A percentile compares a stretch with the other conserved stretches of the same genome.
These are phyloP conservation scores for Zarea fungicola DNA, from an alignment of 2,329 filamentous ascomycete species.

Conservation along the genomic window DNA sequence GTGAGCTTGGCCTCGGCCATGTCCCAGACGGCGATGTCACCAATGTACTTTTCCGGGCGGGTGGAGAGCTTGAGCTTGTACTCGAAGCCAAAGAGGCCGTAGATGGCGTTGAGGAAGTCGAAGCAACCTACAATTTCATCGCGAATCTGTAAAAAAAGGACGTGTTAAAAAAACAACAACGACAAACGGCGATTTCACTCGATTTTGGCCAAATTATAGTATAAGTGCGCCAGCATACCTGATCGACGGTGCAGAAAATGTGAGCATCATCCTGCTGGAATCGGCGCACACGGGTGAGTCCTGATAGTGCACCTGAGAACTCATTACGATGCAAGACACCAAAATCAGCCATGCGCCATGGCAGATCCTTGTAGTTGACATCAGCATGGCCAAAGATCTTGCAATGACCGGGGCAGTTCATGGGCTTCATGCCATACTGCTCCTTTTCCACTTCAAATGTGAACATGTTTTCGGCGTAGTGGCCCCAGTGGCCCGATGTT, in stretches of 20 bases:
- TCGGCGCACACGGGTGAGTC: constrained; percentile 83
- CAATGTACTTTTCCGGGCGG: constrained; percentile 80
- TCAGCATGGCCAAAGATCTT: constrained; percentile 79
- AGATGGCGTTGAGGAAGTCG: constrained; percentile 75
- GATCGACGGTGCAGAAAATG: constrained; percentile 68
- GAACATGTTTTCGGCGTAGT: constrained; percentile 85
- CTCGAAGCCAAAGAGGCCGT: constrained; percentile 56
- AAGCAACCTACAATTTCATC: constrained; percentile 69
- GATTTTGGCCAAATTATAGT: not conserved
- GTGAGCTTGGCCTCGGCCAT: constrained; percentile 77
- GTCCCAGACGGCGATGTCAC: constrained; percentile 82
- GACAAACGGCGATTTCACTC: not conserved
- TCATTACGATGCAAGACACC: constrained; percentile 95
- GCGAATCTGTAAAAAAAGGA: constrained; percentile 25
- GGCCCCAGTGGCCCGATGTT: constrained; percentile 86
- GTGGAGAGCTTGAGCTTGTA: constrained; percentile 97
- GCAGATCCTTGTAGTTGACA: constrained; percentile 78
- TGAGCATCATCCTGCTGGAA: constrained; percentile 97
- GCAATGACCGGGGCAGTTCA: constrained; percentile 97
- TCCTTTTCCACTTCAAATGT: constrained; percentile 73
- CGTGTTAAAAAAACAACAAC: not conserved
- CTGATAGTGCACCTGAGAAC: constrained; percentile 83
- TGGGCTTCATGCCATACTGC: constrained; percentile 73
- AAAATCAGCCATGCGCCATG: constrained; percentile 91
- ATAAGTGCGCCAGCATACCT: too few species aligned